These are phyloP conservation scores for Myxozyma nipponensis DNA, from an alignment of 805 yeast genomes.

Conservation along the genomic window DNA sequence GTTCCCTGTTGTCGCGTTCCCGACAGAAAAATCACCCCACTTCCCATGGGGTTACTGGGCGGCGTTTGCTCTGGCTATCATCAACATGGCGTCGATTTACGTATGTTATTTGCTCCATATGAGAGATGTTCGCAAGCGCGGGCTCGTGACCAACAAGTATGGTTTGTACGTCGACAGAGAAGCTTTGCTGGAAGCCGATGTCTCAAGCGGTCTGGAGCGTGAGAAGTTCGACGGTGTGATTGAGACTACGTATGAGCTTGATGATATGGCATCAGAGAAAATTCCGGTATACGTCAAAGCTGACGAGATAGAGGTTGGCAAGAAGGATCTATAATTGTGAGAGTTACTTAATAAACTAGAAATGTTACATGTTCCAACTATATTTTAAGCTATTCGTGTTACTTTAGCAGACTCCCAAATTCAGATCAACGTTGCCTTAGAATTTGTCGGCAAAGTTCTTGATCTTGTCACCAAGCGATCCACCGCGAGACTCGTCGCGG, in stretches of 20 bases:
- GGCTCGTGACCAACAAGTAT: slow-evolving; percentile 17
- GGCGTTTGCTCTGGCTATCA: slow-evolving; percentile 11
- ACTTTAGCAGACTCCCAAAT: too few relatives aligned
- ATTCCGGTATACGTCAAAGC: too few relatives aligned
- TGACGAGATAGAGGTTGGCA: too few relatives aligned
- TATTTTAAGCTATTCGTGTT: too few relatives aligned
- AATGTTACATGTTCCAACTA: too few relatives aligned
- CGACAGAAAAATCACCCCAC: slow-evolving; percentile 37
- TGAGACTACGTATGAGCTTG: not conserved
- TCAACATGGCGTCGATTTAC: slow-evolving; percentile 12
- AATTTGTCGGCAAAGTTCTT: not conserved
- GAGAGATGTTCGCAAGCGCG: slow-evolving; percentile 15
- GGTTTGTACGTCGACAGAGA: slow-evolving; percentile 20
- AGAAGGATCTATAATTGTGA: too few relatives aligned
- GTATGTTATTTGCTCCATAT: slow-evolving; percentile 12
- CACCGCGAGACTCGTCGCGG: not conserved
- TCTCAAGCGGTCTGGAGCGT: not conserved
- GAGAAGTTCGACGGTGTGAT: not conserved
- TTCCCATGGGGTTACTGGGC: slow-evolving; percentile 29
- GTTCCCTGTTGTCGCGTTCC: slow-evolving; percentile 38
- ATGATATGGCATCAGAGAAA: too few relatives aligned
- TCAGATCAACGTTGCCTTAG: too few relatives aligned
- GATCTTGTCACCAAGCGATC: not conserved
- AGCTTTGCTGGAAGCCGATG: not conserved
- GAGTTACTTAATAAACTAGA: too few relatives aligned